phyloP scores from a whole-genome alignment of 352 stramenopile genomes.

The Globisporangium nodosum region DNA sequence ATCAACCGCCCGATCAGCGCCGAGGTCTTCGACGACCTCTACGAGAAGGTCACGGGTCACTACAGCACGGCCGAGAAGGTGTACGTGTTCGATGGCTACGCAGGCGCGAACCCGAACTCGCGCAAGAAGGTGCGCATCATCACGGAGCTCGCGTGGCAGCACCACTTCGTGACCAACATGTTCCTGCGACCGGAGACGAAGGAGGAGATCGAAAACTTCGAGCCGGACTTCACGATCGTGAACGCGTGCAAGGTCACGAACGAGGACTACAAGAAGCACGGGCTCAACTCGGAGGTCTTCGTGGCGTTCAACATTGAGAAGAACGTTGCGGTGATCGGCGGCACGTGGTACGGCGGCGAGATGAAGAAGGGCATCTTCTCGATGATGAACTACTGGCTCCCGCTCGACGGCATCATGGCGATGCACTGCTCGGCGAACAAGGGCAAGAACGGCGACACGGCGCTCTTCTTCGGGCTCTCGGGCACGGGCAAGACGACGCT shows the following conservation, averaged over 20 bases:
- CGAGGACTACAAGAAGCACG: constrained; percentile 92
- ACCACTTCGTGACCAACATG: constrained; percentile 98
- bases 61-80: constrained; percentile 91
- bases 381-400: constrained; percentile 99
- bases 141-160: constrained; percentile 97
- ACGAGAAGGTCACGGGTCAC: constrained; percentile 92
- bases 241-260: constrained; percentile 96
- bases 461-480: constrained; percentile 96
- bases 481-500: constrained; percentile 90
- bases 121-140: constrained; percentile 97
- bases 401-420: constrained; percentile 92
- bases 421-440: constrained; percentile 99
- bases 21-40: constrained; percentile 95
- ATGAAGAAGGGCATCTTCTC: constrained; percentile 99
- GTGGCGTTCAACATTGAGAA: constrained; percentile 98
- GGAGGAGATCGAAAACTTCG: constrained; percentile 89
- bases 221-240: constrained; percentile 97
- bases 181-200: constrained; percentile 85
- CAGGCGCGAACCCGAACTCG: constrained; percentile 88
- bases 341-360: constrained; percentile 96
- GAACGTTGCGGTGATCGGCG: constrained; percentile 92
- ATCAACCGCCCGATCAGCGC: constrained; percentile 93
- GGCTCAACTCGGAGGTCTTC: constrained; percentile 94
- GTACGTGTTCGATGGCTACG: constrained; percentile 97
- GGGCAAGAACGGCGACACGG: constrained; percentile 94